phyloP scores from a whole-genome alignment of 2,329 filamentous ascomycete genomes.

The Diplodia scrobiculata region DNA sequence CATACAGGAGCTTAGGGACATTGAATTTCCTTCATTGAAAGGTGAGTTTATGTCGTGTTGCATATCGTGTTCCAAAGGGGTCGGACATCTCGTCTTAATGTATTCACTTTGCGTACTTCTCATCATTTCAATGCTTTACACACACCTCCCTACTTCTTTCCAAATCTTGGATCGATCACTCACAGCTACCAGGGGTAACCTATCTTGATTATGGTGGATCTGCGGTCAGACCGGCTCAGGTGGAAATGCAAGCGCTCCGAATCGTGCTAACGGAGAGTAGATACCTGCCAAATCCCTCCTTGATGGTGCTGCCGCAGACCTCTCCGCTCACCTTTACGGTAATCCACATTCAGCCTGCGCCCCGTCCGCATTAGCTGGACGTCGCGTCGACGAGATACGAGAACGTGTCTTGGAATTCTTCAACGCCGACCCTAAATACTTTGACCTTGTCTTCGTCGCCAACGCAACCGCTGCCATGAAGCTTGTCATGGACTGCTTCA shows the following conservation, averaged over 20 bases:
- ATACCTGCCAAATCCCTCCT: constrained; percentile 76
- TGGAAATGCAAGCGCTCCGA: background rate
- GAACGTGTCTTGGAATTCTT: constrained; percentile 75
- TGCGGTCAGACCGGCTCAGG: constrained; percentile 37
- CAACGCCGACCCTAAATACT: constrained; percentile 75
- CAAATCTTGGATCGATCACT: background rate
- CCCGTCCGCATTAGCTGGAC: constrained; percentile 69
- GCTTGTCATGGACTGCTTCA: constrained; percentile 75
- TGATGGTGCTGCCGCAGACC: constrained; percentile 74
- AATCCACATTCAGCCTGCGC: constrained; percentile 87
- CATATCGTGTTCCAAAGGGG: background rate
- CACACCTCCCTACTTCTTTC: too few species aligned
- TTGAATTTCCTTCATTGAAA: constrained; percentile 47
- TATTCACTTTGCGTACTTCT: too few species aligned
- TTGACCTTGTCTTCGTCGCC: constrained; percentile 86
- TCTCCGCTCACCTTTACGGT: constrained; percentile 73
- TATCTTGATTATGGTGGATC: constrained; percentile 62
- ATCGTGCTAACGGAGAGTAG: constrained; percentile 53
- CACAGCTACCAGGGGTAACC: constrained; percentile 33
- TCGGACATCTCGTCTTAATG: too few species aligned
- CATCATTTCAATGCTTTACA: too few species aligned
- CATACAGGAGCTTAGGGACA: constrained; percentile 45
- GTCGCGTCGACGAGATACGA: constrained; percentile 58
- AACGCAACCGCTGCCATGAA: constrained; percentile 93
- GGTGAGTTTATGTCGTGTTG: background rate